Base-by-base conservation (phyloP, 1,139 yeast genomes). In the Diutina pseudorugosa region DNA sequence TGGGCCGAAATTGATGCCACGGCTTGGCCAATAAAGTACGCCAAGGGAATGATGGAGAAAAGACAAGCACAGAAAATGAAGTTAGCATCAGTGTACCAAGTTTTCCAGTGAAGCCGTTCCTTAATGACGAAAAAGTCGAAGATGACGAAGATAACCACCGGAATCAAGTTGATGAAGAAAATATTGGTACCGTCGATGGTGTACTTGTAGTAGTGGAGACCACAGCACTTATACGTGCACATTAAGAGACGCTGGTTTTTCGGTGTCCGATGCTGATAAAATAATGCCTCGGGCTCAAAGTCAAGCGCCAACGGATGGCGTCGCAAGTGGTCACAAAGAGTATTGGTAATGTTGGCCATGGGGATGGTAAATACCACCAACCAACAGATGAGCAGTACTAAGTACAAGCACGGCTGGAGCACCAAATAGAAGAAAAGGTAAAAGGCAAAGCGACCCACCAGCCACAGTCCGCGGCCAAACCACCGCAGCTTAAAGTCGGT, bases 1-100 rank as follows among this genome's bases (percentile, higher is more conserved):
- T 94, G 98, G 0, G 98, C 98, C 2, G 96, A 87, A 57, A 93
- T 93, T 1, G 98, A 91, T 0, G 99, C 99, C 25, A 93, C 98
- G 1, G 98, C 98, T 66, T 93, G 98, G 3, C 99, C 99, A 61
- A 93, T 91, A 65, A 91, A 93, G 65, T 93, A 93, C 0, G 98
- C 98, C 59, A 93, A 73, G 2, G 99, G 98, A 51, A 93, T 80
- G 56, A 93, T 88, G 1, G 97, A 86, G 52, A 86, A 75, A 56
- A 93, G 72, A 66, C 96, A 86, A 27, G 90, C 71, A 52, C 80
- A 73, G 62, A 93, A 94, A 50, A 90, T 75, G 66, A 78, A 66
- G 51, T 82, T 69, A 1, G 86, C 70, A 58, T 82, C 72, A 0
- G 95, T 84, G 53, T 85, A 62, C 67, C 83, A 69, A 0, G 67